Conservation (phyloP, 2,329 filamentous ascomycete species). For the Ceratocystis colombiana region DNA sequence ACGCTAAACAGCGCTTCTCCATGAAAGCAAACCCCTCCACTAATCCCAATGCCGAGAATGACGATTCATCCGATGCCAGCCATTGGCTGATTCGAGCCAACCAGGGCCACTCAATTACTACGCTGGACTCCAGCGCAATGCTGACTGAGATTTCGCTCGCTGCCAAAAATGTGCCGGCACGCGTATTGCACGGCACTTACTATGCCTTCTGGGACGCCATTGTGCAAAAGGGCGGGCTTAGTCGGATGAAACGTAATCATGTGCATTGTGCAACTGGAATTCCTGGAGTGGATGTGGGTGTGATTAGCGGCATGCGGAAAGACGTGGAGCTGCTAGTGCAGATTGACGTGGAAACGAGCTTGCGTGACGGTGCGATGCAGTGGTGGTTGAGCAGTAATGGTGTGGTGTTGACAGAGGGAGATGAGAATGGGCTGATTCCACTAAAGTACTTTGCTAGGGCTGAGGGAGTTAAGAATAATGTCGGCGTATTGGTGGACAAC, state of each 20-base stretch:
- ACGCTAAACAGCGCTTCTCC: conserved; percentile 85
- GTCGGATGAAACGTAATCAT: conserved; percentile 73
- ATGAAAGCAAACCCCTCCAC: conserved; percentile 42
- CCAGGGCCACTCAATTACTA: conserved; percentile 81
- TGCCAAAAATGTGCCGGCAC: conserved; percentile 48
- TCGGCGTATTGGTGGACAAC: conserved; percentile 59
- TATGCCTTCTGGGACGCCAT: conserved; percentile 70
- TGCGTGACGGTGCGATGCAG: conserved; percentile 49
- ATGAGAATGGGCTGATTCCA: conserved; percentile 51
- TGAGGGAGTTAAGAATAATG: conserved; percentile 47
- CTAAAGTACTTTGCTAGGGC: conserved; percentile 62
- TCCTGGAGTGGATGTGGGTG: conserved; percentile 37
- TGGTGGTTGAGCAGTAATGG: conserved; percentile 77
- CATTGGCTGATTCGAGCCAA: conserved; percentile 87
- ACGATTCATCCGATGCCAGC: conserved; percentile 40
- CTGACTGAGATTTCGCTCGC: conserved; percentile 57
- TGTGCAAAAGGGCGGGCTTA: conserved; percentile 63
- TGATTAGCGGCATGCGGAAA: conserved; percentile 70
- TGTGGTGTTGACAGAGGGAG: conserved; percentile 57
- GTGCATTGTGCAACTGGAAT: conserved; percentile 79
- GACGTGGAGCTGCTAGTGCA: conserved; percentile 71
- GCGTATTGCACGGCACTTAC: conserved; percentile 81
- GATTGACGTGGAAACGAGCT: conserved; percentile 57
- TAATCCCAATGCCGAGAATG: conserved; percentile 29
- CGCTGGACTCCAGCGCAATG: conserved; percentile 58